Evolutionary conservation across 2,329 filamentous ascomycete genomes (phyloP).

Genomic region (Lecanoromycetidae sp.): DNA sequence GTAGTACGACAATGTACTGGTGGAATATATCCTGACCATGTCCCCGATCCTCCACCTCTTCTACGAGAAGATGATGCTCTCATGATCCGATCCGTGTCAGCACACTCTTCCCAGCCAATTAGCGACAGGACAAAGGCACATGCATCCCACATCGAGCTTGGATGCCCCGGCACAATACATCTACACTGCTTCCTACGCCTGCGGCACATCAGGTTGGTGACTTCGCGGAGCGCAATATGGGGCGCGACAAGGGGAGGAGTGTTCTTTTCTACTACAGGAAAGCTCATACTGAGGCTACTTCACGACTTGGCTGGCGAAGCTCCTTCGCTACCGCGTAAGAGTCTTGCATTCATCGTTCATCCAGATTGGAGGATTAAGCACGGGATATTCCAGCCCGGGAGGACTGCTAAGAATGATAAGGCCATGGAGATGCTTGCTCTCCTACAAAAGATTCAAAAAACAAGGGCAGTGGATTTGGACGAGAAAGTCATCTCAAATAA

Average conservation of each 20-base stretch:
- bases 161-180: neutral
- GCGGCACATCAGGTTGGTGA: neutral
- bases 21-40: neutral
- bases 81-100: too few species aligned
- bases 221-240: neutral
- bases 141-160: neutral
- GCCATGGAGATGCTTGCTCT: neutral
- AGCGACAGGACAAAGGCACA: neutral
- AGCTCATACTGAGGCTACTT: neutral
- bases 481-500: neutral
- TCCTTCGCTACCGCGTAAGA: neutral
- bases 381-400: neutral
- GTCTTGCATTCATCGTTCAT: neutral
- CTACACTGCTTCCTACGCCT: conserved; percentile 3
- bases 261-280: neutral
- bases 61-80: neutral
- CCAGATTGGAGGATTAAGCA: neutral
- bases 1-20: neutral
- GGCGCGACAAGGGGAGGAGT: neutral
- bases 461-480: neutral
- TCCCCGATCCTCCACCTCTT: neutral
- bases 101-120: too few species aligned
- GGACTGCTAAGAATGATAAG: neutral
- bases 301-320: neutral
- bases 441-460: neutral